A percentile compares a stretch with the other conserved stretches of the same genome.
Conservation (phyloP, 2,329 filamentous ascomycete genomes). For the Ceratocystis cubensis region DNA sequence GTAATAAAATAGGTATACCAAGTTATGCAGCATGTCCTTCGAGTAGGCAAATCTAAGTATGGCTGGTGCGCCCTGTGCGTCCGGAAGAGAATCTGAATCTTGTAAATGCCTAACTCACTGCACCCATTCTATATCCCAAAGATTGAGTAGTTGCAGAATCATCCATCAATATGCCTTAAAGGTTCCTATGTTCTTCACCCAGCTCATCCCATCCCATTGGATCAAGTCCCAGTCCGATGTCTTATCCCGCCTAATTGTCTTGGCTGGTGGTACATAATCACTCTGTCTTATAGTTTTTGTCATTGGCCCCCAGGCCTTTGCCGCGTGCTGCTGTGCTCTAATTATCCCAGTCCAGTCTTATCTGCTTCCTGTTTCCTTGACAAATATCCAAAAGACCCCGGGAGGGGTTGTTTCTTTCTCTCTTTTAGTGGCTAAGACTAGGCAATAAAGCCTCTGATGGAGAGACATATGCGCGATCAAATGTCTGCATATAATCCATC, state of each 20-base stretch:
- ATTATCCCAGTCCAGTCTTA: background rate
- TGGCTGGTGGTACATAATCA: background rate
- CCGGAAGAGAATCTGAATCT: too few relatives aligned
- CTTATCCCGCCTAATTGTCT: slow-evolving; percentile 9
- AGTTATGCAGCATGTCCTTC: background rate
- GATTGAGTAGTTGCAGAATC: too few relatives aligned
- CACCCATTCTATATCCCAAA: too few relatives aligned
- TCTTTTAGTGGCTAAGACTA: background rate
- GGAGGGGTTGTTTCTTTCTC: background rate
- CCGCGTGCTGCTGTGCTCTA: background rate
- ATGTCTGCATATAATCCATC: background rate
- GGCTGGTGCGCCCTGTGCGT: too few relatives aligned
- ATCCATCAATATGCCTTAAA: background rate
- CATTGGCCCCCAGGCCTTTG: background rate
- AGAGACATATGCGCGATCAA: background rate
- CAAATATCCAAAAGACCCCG: background rate
- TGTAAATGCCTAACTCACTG: too few relatives aligned
- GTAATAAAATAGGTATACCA: slow-evolving; percentile 3
- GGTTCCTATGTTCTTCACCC: background rate
- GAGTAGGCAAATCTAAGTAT: background rate
- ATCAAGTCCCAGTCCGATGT: background rate
- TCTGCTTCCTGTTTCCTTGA: background rate
- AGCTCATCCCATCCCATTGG: background rate
- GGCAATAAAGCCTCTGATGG: background rate
- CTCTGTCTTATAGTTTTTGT: slow-evolving; percentile 5